These are phyloP conservation scores for Kodamaea jinghongensis DNA, from an alignment of 805 yeast genomes.

Conservation along the genomic window DNA sequence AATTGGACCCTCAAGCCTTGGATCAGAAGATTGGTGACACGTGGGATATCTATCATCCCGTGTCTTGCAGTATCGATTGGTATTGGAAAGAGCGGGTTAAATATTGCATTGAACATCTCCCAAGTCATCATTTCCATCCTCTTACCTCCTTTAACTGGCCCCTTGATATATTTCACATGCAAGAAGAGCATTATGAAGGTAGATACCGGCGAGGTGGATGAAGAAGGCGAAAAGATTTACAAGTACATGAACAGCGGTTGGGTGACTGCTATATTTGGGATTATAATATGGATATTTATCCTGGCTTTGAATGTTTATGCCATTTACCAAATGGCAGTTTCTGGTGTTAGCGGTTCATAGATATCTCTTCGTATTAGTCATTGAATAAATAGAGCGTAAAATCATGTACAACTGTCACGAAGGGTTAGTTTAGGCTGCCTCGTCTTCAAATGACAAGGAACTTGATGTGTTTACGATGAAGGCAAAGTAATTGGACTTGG, in stretches of 20 bases:
- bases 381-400: not conserved
- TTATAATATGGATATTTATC: slow-evolving; percentile 67
- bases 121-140: slow-evolving; percentile 82
- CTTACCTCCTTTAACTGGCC: slow-evolving; percentile 82
- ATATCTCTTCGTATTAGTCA: slow-evolving; percentile 5
- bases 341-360: slow-evolving; percentile 26
- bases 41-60: slow-evolving; percentile 78
- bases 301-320: slow-evolving; percentile 69
- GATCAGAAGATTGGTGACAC: slow-evolving; percentile 72
- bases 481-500: no score
- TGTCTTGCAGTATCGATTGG: slow-evolving; percentile 69
- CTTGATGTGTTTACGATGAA: no score
- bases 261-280: slow-evolving; percentile 50
- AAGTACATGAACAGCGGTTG: slow-evolving; percentile 63
- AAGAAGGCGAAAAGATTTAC: slow-evolving; percentile 22
- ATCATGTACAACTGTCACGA: no score
- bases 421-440: no score
- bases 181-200: slow-evolving; percentile 66
- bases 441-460: no score
- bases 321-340: slow-evolving; percentile 37
- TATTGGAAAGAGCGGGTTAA: slow-evolving; percentile 72
- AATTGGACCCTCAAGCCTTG: slow-evolving; percentile 81
- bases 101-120: slow-evolving; percentile 73
- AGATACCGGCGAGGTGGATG: slow-evolving; percentile 20
- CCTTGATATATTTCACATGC: slow-evolving; percentile 79